Percentiles rank a stretch among this genome's conserved stretches.
Evolutionary conservation across 106 monocot species (phyloP).

Genomic region (Platanthera zijinensis): DNA sequence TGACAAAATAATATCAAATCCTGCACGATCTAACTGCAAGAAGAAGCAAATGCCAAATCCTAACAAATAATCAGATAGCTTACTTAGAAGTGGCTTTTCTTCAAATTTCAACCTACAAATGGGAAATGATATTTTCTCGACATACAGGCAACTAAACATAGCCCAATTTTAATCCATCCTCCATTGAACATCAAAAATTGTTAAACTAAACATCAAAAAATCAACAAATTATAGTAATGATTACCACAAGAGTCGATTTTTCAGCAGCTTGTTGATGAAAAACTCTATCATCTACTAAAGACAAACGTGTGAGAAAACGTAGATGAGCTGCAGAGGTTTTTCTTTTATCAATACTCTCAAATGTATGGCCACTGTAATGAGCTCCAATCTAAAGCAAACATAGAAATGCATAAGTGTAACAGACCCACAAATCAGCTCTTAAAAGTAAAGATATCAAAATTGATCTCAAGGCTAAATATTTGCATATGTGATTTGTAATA

Average conservation of each 20-base stretch:
- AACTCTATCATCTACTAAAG: slow-evolving; percentile 3
- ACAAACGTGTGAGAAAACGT: not conserved
- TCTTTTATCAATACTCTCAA: not conserved
- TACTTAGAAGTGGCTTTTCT: not conserved
- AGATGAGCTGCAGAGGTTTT: not conserved
- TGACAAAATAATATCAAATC: too few relatives aligned
- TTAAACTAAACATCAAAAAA: not conserved
- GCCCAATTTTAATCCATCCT: not conserved
- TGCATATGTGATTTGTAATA: not conserved
- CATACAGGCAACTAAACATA: not conserved
- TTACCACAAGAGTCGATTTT: slow-evolving; percentile 3
- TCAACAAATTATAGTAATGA: not conserved
- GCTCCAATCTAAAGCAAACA: not conserved
- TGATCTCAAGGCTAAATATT: not conserved
- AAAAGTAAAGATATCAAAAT: not conserved
- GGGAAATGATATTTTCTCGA: not conserved
- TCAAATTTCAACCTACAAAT: not conserved
- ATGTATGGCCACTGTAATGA: not conserved
- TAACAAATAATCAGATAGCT: not conserved
- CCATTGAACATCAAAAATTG: not conserved
- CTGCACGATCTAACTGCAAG: not conserved
- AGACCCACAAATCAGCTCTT: not conserved
- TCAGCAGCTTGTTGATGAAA: slow-evolving; percentile 5
- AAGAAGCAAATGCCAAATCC: not conserved
- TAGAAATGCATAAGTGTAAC: not conserved